These are phyloP conservation scores for Rhizomucor pusillus DNA, from an alignment of 371 early-diverging fungal species.

Conservation along the genomic window DNA sequence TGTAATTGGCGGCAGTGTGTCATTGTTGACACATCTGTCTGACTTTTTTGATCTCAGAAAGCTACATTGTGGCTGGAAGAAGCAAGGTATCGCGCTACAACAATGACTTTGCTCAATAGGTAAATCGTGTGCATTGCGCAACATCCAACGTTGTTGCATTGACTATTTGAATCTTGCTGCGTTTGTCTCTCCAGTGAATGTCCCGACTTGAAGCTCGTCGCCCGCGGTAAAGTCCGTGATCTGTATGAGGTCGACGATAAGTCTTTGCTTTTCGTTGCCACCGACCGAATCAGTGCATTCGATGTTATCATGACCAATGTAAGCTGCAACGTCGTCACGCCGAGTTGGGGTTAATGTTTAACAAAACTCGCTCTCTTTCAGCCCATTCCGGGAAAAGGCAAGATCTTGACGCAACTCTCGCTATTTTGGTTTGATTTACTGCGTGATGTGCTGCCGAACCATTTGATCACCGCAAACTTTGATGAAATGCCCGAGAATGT, in stretches of 20 bases:
- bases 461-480: conserved; percentile 91
- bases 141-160: no score
- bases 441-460: conserved; percentile 85
- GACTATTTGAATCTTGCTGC: neutral
- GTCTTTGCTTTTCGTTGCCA: conserved; percentile 92
- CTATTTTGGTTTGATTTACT: conserved; percentile 94
- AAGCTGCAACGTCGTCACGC: conserved; percentile 21
- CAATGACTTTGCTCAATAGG: conserved; percentile 12
- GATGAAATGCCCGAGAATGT: conserved; percentile 89
- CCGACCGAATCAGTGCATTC: conserved; percentile 96
- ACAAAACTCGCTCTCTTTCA: conserved; percentile 18
- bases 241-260: conserved; percentile 89
- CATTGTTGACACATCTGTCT: no score
- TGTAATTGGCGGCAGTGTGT: no score
- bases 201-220: conserved; percentile 91
- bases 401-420: conserved; percentile 91
- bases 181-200: conserved; percentile 50
- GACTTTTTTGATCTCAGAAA: no score
- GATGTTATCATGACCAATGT: conserved; percentile 98
- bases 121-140: neutral
- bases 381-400: conserved; percentile 95
- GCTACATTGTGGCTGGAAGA: no score
- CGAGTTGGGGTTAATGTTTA: neutral
- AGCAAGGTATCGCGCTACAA: no score
- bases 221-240: conserved; percentile 96